Conservation (phyloP, 176 grass and related monocot genomes). For the Rhynchospora pubera region DNA sequence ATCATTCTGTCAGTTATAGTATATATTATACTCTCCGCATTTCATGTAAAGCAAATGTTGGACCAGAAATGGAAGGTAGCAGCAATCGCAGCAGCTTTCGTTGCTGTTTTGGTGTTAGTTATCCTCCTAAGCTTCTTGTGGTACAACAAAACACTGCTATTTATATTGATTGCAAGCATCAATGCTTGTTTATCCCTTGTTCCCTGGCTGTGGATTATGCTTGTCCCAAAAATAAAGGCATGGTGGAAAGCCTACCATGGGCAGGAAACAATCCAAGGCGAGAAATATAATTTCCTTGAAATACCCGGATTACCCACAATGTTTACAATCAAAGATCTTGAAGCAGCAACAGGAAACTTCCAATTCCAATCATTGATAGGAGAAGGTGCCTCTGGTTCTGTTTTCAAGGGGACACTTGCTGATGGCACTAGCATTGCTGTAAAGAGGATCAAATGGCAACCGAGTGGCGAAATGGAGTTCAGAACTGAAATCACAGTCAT, state of each 20-base stretch:
- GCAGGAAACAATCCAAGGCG: neutral
- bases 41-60: neutral
- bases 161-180: neutral
- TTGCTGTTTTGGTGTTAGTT: neutral
- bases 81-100: neutral
- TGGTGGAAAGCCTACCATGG: neutral
- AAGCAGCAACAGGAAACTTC: constrained; percentile 31
- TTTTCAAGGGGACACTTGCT: constrained; percentile 45
- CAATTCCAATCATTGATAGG: constrained; percentile 7
- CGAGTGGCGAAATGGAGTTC: constrained; percentile 34
- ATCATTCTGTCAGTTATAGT: neutral
- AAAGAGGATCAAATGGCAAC: constrained; percentile 30
- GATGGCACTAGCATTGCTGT: constrained; percentile 47
- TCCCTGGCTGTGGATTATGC: constrained; percentile 7
- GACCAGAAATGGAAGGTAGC: neutral
- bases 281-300: neutral
- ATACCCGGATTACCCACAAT: neutral
- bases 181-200: neutral
- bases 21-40: neutral
- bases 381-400: constrained; percentile 38
- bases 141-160: neutral
- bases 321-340: neutral
- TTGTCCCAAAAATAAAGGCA: neutral
- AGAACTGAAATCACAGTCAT: constrained; percentile 34
- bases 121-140: neutral